These are phyloP conservation scores for Emergomyces africanus DNA, from an alignment of 2,329 filamentous ascomycete species.

Conservation along the genomic window DNA sequence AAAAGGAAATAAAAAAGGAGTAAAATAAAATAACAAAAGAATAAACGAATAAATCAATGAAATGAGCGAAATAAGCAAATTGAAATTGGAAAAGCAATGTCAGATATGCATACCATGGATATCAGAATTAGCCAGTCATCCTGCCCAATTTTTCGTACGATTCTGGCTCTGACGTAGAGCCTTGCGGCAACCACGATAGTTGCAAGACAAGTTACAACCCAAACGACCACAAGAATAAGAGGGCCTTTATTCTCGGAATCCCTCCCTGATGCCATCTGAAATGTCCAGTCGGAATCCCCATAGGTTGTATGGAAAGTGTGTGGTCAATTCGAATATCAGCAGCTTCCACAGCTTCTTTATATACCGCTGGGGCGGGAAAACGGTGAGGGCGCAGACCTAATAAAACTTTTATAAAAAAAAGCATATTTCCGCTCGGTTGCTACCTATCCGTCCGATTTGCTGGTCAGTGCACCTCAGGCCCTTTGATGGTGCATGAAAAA, in stretches of 20 bases:
- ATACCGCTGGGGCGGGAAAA: not conserved
- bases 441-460: not conserved
- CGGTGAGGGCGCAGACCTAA: not conserved
- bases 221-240: conserved; percentile 20
- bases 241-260: conserved; percentile 23
- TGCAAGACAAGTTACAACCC: conserved; percentile 20
- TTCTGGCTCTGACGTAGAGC: conserved; percentile 20
- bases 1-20: not conserved
- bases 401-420: not conserved
- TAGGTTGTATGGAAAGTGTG: not conserved
- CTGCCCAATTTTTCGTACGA: conserved; percentile 22
- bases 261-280: conserved; percentile 1
- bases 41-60: too few relatives aligned
- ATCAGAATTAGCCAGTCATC: conserved; percentile 28
- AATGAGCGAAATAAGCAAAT: too few relatives aligned
- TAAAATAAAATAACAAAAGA: not conserved
- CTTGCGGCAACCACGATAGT: conserved; percentile 21
- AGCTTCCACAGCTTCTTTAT: not conserved
- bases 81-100: not conserved
- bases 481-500: not conserved
- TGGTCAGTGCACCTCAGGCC: not conserved
- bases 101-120: conserved; percentile 18
- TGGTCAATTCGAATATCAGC: not conserved
- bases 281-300: not conserved
- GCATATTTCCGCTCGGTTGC: not conserved